Base-by-base conservation (phyloP, 1,284 basidiomycete genomes). In the Trichosporon asahii region DNA sequence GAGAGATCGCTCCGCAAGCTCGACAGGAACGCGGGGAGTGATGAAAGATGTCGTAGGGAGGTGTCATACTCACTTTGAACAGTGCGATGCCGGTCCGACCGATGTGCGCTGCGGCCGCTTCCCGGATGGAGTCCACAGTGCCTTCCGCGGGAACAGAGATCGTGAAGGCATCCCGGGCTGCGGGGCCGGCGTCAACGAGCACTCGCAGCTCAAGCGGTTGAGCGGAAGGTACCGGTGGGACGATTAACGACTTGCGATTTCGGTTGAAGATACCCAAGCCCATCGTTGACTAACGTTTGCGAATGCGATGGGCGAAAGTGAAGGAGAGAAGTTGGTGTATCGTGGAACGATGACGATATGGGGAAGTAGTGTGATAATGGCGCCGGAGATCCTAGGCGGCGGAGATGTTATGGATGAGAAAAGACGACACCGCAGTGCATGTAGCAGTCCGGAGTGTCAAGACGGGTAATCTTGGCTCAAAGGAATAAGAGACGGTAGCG, bases 21-120 rank as follows among this genome's bases (percentile, higher is more conserved):
- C 53, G 31, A 33, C 29, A n/a, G 29, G 60, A 29, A 33, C 31
- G 31, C 61, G 61, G 61, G 61, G n/a, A 33, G n/a, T n/a, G n/a
- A n/a, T n/a, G n/a, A n/a, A n/a, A n/a, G n/a, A n/a, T n/a, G n/a
- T n/a, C n/a, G n/a, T n/a, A n/a, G n/a, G n/a, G n/a, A n/a, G n/a
- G n/a, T n/a, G n/a, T n/a, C n/a, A n/a, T 21, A 72, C 80, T 74
- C 71, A 82, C 82, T 76, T 83, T 83, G 80, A 79, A 83, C 27
- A 81, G 44, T 46, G 74, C 69, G 63, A 80, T 76, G 11, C 72
- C 72, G 5, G 69, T 65, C 6, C 70, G 67, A 7, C 76, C 79
- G 15, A 80, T 69, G 37, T 76, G 70, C 1, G 68, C 69, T 1
- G 73, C 73, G 23, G 81, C 74, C 6, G 76, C 77, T 6, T 70